These are phyloP conservation scores for Barnettozyma wickerhamii DNA, from an alignment of 805 yeast species.

Conservation along the genomic window DNA sequence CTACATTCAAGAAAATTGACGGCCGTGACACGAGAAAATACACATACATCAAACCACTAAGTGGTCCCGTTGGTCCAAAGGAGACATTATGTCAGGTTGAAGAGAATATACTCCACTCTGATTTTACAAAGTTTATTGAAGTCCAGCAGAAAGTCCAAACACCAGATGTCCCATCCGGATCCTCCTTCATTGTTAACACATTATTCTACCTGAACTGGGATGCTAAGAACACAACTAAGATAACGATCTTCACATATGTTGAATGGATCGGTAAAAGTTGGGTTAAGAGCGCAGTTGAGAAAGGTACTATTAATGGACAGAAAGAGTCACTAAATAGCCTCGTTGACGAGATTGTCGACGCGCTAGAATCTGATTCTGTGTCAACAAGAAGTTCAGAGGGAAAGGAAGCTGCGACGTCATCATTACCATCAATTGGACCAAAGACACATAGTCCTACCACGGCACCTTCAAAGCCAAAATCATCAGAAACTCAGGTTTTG, in stretches of 20 bases:
- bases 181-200: constrained; percentile 58
- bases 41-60: constrained; percentile 58
- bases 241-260: constrained; percentile 50
- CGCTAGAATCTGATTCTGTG: constrained; percentile 4
- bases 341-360: constrained; percentile 33
- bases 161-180: constrained; percentile 84
- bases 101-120: constrained; percentile 52
- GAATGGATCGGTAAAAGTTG: constrained; percentile 77
- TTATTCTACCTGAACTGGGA: constrained; percentile 61
- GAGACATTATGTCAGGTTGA: constrained; percentile 63
- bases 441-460: constrained; percentile 41
- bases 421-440: constrained; percentile 33
- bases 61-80: constrained; percentile 71
- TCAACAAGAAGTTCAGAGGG: constrained; percentile 20
- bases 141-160: constrained; percentile 58
- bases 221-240: constrained; percentile 45
- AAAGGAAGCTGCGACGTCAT: constrained; percentile 1
- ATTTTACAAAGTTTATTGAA: constrained; percentile 42
- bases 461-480: constrained; percentile 34
- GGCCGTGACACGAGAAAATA: constrained; percentile 41
- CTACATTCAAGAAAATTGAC: constrained; percentile 31
- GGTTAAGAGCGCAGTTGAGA: constrained; percentile 74
- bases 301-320: constrained; percentile 70
- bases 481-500: constrained; percentile 47
- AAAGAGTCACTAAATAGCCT: constrained; percentile 49